A percentile compares a stretch with the other conserved stretches of the same genome.
These are phyloP conservation scores for Amborella trichopoda DNA, from an alignment of 164 flowering plant genomes.

Conservation along the genomic window DNA sequence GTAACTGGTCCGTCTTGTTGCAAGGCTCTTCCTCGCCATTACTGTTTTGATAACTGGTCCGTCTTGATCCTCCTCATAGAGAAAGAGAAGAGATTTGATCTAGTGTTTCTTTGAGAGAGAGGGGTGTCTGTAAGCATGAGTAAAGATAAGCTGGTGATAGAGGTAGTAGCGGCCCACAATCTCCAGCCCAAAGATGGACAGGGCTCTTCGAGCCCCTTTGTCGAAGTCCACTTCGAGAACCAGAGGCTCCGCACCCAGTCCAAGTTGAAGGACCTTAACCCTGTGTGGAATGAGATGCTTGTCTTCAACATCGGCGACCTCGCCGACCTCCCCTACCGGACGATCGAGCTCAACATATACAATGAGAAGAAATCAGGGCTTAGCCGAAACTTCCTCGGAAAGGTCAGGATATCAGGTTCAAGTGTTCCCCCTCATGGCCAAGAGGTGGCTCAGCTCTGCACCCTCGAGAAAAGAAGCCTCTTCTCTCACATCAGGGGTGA, in stretches of 20 bases:
- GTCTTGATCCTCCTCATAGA: too few species aligned
- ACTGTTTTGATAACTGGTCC: too few species aligned
- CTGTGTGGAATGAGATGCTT: conserved; percentile 77
- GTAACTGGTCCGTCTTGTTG: too few species aligned
- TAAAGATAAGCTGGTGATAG: conserved; percentile 63
- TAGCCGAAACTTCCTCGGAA: conserved; percentile 40
- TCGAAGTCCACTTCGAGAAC: conserved; percentile 68
- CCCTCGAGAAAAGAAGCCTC: conserved; percentile 50
- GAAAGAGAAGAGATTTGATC: too few species aligned
- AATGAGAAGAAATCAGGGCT: conserved; percentile 22
- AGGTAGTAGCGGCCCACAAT: conserved; percentile 62
- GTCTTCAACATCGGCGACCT: conserved; percentile 47
- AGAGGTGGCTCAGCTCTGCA: conserved; percentile 50
- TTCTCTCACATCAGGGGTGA: conserved; percentile 64
- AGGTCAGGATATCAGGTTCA: conserved; percentile 50
- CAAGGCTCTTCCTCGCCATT: too few species aligned
- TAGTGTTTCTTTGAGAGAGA: too few species aligned
- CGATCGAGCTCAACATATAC: conserved; percentile 49
- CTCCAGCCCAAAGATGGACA: conserved; percentile 67
- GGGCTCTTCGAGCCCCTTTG: conserved; percentile 61
- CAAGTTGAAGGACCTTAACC: conserved; percentile 65
- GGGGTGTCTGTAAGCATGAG: too few species aligned
- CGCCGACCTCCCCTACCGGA: conserved; percentile 34
- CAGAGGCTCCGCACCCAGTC: conserved; percentile 53
- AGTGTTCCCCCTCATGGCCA: conserved; percentile 49